Evolutionary conservation across 2,329 filamentous ascomycete species (phyloP).

Genomic region (Byssothecium circinans): DNA sequence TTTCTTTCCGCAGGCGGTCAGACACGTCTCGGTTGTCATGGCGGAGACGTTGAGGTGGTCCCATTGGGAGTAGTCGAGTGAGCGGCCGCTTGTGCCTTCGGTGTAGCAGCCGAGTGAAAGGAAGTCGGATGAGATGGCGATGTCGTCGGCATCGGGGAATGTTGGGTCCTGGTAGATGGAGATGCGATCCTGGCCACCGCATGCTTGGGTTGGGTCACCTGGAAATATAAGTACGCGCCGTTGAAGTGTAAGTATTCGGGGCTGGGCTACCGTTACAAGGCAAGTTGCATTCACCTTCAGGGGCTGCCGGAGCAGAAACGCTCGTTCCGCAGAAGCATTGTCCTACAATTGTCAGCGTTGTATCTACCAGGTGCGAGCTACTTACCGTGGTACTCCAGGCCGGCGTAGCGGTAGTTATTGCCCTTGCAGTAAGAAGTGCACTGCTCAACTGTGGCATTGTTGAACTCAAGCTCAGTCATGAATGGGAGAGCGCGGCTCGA

Average conservation of each 20-base stretch:
- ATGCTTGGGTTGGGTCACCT: constrained; percentile 17
- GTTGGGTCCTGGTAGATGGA: constrained; percentile 43
- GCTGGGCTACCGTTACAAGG: constrained; percentile 18
- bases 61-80: constrained; percentile 29
- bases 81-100: constrained; percentile 34
- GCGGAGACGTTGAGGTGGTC: constrained; percentile 31
- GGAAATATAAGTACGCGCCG: not conserved
- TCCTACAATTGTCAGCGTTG: constrained; percentile 5
- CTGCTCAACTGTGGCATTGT: constrained; percentile 40
- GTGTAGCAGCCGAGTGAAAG: constrained; percentile 45
- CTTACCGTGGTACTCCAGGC: constrained; percentile 19
- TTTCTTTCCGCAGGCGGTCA: constrained; percentile 42
- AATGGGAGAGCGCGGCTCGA: constrained; percentile 32
- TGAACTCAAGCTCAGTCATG: constrained; percentile 22
- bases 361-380: too few relatives aligned
- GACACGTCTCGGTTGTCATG: constrained; percentile 45
- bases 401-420: constrained; percentile 39
- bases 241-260: not conserved
- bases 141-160: constrained; percentile 30
- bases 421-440: constrained; percentile 45
- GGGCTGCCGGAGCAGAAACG: constrained; percentile 11
- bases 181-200: constrained; percentile 20
- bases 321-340: constrained; percentile 25
- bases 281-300: constrained; percentile 20
- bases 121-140: constrained; percentile 25